Percentiles rank a stretch among this genome's conserved stretches.
Conservation (phyloP, 805 yeast species). For the Wickerhamiella lipophila region DNA sequence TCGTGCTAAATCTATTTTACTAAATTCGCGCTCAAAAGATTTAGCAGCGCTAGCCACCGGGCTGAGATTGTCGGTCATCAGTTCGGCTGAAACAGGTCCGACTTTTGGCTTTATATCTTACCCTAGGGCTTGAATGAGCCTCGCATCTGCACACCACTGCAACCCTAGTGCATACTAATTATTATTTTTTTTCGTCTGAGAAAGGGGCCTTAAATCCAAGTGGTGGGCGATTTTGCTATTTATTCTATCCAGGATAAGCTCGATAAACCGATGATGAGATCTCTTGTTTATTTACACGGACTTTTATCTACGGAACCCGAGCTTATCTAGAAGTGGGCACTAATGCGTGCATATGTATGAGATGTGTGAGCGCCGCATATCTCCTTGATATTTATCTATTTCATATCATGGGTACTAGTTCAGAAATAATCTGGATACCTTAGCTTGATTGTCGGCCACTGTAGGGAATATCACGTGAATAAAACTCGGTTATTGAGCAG, state of each 20-base stretch:
- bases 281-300: background rate
- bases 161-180: background rate
- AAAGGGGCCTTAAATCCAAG: background rate
- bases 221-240: no score
- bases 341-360: background rate
- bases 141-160: background rate
- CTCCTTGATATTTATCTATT: no score
- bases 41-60: constrained; percentile 9
- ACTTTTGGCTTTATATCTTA: background rate
- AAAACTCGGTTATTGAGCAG: no score
- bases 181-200: background rate
- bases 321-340: background rate
- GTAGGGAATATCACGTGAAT: no score
- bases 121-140: constrained; percentile 1
- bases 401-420: no score
- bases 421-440: background rate
- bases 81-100: background rate
- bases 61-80: background rate
- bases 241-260: no score
- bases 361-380: background rate
- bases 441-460: no score
- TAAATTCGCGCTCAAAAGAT: constrained; percentile 5
- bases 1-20: constrained; percentile 17
- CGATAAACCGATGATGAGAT: background rate
- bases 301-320: background rate